Evolutionary conservation across 148 eudicot genomes (phyloP).

Genomic region (Rhododendron ferrugineum): DNA sequence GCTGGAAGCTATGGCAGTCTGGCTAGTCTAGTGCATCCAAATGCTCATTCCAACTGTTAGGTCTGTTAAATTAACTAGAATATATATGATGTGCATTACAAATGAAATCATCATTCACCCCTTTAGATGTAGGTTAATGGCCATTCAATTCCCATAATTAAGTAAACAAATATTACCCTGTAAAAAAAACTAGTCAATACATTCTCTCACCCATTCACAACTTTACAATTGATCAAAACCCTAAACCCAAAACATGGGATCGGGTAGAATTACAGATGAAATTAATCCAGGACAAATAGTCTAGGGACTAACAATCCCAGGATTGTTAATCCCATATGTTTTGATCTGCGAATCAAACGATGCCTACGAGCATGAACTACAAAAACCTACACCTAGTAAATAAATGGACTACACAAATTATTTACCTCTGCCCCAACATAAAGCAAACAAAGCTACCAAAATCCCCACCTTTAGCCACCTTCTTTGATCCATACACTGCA

Average conservation of each 20-base stretch:
- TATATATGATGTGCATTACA: neutral
- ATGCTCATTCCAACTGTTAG: neutral
- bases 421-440: slow-evolving; percentile 16
- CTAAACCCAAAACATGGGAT: neutral
- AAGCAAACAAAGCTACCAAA: slow-evolving; percentile 9
- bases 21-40: neutral
- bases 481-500: slow-evolving; percentile 14
- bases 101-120: neutral
- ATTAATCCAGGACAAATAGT: no score
- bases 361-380: neutral
- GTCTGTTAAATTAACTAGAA: neutral
- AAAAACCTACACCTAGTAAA: neutral
- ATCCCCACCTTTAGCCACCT: slow-evolving; percentile 19
- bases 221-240: neutral
- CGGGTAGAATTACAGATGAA: no score
- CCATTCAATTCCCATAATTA: no score
- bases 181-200: neutral
- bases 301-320: no score
- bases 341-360: no score
- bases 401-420: neutral
- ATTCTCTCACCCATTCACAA: neutral
- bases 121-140: neutral
- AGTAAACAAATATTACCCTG: neutral
- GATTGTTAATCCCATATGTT: no score
- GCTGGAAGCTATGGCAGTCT: neutral